These are phyloP conservation scores for Dendrothele bispora DNA, from an alignment of 768 basidiomycete species.

Conservation along the genomic window DNA sequence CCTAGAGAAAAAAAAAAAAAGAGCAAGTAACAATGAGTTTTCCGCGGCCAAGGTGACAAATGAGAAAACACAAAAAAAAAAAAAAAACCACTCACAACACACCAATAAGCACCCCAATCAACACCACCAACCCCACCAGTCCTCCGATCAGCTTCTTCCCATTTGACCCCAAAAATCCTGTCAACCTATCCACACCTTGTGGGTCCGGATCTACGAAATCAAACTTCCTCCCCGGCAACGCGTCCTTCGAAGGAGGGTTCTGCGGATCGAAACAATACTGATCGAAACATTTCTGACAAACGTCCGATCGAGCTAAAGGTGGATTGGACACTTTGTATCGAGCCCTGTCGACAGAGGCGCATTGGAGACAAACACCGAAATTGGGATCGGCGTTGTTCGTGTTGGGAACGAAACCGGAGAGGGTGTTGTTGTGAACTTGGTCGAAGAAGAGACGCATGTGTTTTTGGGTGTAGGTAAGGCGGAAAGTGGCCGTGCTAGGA, in stretches of 20 bases:
- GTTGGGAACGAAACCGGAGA: conserved; percentile 61
- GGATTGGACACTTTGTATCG: conserved; percentile 37
- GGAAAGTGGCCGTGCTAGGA: conserved; percentile 52
- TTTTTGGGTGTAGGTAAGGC: conserved; percentile 56
- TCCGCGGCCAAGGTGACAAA: background rate
- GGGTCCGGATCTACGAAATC: conserved; percentile 57
- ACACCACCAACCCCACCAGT: conserved; percentile 36
- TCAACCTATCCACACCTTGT: conserved; percentile 41
- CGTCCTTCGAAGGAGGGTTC: conserved; percentile 31
- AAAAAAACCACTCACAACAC: conserved; percentile 39
- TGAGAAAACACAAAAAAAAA: conserved; percentile 4
- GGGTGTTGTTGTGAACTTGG: conserved; percentile 54
- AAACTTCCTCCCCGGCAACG: conserved; percentile 37
- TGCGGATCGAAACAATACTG: conserved; percentile 56
- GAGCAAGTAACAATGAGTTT: conserved; percentile 3
- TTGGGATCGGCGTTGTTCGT: conserved; percentile 59
- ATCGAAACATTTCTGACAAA: conserved; percentile 46
- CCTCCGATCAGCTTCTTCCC: conserved; percentile 52
- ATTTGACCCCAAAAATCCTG: conserved; percentile 41
- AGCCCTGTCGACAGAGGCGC: conserved; percentile 57
- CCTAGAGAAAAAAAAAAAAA: too few relatives aligned
- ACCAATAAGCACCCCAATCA: conserved; percentile 37
- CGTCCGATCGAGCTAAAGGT: conserved; percentile 33
- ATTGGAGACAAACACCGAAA: conserved; percentile 67
- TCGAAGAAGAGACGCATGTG: conserved; percentile 59